These are phyloP conservation scores for Yamadazyma jaroonii DNA, from an alignment of 1,139 yeast genomes.

Conservation along the genomic window DNA sequence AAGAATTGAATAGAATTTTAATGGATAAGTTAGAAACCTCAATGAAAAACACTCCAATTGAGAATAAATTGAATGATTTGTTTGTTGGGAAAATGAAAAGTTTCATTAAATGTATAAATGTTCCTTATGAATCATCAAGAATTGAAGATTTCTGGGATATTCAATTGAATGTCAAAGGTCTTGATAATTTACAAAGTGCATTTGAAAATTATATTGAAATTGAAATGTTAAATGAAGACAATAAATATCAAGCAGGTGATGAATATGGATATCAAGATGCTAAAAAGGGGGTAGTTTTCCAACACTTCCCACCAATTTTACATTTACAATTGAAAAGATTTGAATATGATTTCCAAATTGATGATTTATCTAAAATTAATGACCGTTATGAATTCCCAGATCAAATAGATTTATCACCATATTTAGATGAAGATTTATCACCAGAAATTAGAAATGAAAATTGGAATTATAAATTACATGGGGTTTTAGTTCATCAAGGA, in stretches of 20 bases:
- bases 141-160: slow-evolving; percentile 98
- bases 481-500: slow-evolving; percentile 94
- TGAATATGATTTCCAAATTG: slow-evolving; percentile 90
- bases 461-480: slow-evolving; percentile 82
- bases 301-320: slow-evolving; percentile 86
- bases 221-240: slow-evolving; percentile 90
- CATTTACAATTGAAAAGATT: slow-evolving; percentile 92
- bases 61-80: slow-evolving; percentile 71
- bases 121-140: slow-evolving; percentile 91
- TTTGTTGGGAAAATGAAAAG: slow-evolving; percentile 98
- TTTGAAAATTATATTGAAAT: slow-evolving; percentile 85
- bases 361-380: slow-evolving; percentile 85
- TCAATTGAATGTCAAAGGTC: slow-evolving; percentile 87
- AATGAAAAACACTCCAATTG: slow-evolving; percentile 88
- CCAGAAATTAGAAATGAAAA: slow-evolving; percentile 48
- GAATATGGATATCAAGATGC: slow-evolving; percentile 89
- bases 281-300: slow-evolving; percentile 91
- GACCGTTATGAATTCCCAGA: slow-evolving; percentile 92
- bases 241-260: slow-evolving; percentile 92
- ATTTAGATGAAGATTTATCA: slow-evolving; percentile 59
- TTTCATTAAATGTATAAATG: slow-evolving; percentile 87
- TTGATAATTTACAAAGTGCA: slow-evolving; percentile 68
- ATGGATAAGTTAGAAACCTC: slow-evolving; percentile 92
- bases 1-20: slow-evolving; percentile 88
- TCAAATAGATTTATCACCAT: slow-evolving; percentile 75